Base-by-base conservation (phyloP, 2,329 filamentous ascomycete species). In the Monilinia laxa region DNA sequence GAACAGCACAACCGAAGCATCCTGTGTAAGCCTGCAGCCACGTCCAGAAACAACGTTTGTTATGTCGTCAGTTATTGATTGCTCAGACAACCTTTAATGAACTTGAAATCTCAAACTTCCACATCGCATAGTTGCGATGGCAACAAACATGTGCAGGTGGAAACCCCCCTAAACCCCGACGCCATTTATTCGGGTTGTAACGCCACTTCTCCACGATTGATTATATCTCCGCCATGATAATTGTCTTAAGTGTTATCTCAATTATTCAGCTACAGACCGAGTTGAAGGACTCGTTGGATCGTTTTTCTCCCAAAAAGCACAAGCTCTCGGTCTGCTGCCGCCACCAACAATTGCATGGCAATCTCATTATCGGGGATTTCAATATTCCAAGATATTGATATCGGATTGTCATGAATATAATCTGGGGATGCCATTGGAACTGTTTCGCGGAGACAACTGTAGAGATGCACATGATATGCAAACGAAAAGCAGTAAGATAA, bases 351-450 rank as follows among this genome's bases (percentile, higher is more conserved):
- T 54, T 42, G 10, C 6, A 40, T 54, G 49, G 42, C 35, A 65
- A 25, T 59, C 52, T 35, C n/a, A 31, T 42, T 14, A 40, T 42
- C n/a, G 31, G 14, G 14, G 12, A 35, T 25, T 64, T 18, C 25
- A 56, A 45, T 65, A 65, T 53, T 65, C 20, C 47, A 65, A 65
- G 35, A 54, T 65, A 47, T 60, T 28, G 25, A 53, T 28, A 47
- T 42, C 4, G 25, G 3, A 18, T 28, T 62, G 18, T 23, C 14
- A 31, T 49, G 16, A 31, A 31, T 55, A 14, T 23, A 9, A 51
- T n/a, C 11, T n/a, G 14, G 20, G 38, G 18, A 28, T 35, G 10
- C 16, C 9, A 66, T 45, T 66, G 56, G 64, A 47, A 52, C 25
- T 45, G 64, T 66, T 66, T 40, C 42, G 25, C 20, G 14, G 23